These are phyloP conservation scores for Tritrichomonas foetus DNA, from an alignment of 208 protist species.

Conservation along the genomic window DNA sequence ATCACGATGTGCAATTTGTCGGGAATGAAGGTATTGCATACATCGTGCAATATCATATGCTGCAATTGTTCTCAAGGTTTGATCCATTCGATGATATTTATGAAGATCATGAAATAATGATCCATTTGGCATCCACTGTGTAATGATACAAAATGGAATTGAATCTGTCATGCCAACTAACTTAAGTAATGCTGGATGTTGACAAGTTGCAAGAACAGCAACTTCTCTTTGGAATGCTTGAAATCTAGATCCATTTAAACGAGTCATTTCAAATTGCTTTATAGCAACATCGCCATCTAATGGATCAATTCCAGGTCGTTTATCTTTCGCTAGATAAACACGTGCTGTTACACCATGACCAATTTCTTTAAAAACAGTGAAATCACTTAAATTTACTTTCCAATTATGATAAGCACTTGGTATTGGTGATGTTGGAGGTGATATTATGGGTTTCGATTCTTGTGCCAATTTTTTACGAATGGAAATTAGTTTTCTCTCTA, in stretches of 20 bases:
- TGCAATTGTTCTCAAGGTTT: background rate
- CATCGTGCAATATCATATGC: conserved; percentile 21
- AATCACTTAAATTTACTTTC: background rate
- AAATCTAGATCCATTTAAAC: background rate
- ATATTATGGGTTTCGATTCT: background rate
- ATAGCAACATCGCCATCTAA: background rate
- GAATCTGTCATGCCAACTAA: background rate
- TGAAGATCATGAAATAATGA: conserved; percentile 23
- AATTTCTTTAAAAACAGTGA: background rate
- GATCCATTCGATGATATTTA: background rate
- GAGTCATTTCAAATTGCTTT: background rate
- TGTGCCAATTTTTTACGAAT: background rate
- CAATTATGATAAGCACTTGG: background rate
- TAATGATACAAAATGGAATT: conserved; percentile 34
- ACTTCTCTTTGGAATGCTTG: conserved; percentile 5
- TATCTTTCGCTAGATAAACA: conserved; percentile 5
- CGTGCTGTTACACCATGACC: background rate
- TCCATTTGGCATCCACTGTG: background rate
- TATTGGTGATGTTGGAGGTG: background rate
- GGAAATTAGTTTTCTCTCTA: background rate
- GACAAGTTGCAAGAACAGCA: background rate
- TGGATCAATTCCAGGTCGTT: background rate
- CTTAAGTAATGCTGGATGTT: background rate
- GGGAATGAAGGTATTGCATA: background rate
- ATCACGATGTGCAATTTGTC: background rate